Base-by-base conservation (phyloP, 2,329 filamentous ascomycete genomes). In the Alternaria angustiovoidea region DNA sequence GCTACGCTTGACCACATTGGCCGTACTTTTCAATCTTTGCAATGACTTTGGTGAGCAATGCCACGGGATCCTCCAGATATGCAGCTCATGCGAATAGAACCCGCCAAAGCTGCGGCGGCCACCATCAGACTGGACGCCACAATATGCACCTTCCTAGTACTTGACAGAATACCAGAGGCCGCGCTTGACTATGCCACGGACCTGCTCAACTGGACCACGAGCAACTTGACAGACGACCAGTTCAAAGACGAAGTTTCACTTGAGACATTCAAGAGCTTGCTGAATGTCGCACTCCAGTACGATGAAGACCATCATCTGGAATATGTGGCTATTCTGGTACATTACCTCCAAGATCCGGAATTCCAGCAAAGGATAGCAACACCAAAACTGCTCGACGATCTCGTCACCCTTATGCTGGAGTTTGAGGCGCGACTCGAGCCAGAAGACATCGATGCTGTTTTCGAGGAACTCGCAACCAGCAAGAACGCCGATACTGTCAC, bases 11-110 rank as follows among this genome's bases (percentile, higher is more conserved):
- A 75, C 75, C 16, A 71, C 78, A 46, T 67, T 80, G 32, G 79
- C 76, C 39, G 81, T 82, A 2, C 65, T 82, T 12, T 78, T 80
- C 67, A 83, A 83, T 60, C 75, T 82, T 16, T 81, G 79, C 63
- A 77, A 78, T 20, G 79, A 80, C 49, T 81, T 72, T 59, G 74
- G 77, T 80, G 54, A 61, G 58, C 48, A 49, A 32, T 36, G 46
- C 28, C 26, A 44, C 34, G 70, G 39, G 70, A 22, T 22, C 3
- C 2, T 51, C 24, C 28, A 51, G 30, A 26, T 11, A 38, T 14
- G 36, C 53, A 59, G 47, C 70, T 73, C 48, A 77, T 44, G 30
- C 24, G 28, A 26, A 16, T 39, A 79, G 77, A 79, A 57, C 72
- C 72, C 59, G 76, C 73, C 34, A 75, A 79, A 63, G 67, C 65